A percentile compares a stretch with the other conserved stretches of the same genome.
phyloP scores from a whole-genome alignment of 2,329 filamentous ascomycete genomes.

The Endoconidiophora laricicola region DNA sequence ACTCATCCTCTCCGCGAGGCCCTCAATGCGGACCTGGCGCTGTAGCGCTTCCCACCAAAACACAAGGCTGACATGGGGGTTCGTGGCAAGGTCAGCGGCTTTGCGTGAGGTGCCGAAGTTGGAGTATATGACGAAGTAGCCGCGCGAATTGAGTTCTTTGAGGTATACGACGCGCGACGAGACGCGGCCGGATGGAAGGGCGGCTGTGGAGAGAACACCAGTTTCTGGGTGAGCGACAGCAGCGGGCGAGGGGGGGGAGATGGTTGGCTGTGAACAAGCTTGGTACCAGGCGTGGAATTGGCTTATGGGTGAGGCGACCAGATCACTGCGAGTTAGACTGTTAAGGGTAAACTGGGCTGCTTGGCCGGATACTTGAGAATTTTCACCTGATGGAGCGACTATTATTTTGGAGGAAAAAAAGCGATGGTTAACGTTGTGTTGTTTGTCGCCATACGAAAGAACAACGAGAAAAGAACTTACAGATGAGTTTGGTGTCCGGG shows the following conservation, averaged over 20 bases:
- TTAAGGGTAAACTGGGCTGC: conserved; percentile 60
- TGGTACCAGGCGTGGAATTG: conserved; percentile 90
- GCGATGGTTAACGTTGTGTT: not conserved
- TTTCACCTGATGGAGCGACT: conserved; percentile 45
- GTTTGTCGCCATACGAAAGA: not conserved
- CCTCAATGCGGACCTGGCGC: conserved; percentile 83
- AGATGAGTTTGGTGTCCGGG: conserved; percentile 12
- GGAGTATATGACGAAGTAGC: conserved; percentile 69
- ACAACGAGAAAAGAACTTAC: conserved; percentile 2
- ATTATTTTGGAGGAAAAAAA: not conserved
- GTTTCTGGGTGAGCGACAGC: conserved; percentile 66
- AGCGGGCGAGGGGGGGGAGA: conserved; percentile 34
- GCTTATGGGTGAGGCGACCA: conserved; percentile 47
- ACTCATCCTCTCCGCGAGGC: conserved; percentile 47
- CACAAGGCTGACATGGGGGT: conserved; percentile 64
- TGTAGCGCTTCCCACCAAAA: conserved; percentile 85
- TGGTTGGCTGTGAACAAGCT: conserved; percentile 46
- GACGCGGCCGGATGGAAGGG: conserved; percentile 68
- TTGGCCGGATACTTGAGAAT: conserved; percentile 36
- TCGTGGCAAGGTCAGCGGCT: conserved; percentile 50
- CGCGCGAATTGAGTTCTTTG: conserved; percentile 67
- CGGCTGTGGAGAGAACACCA: conserved; percentile 70
- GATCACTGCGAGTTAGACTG: conserved; percentile 42
- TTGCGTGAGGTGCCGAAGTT: conserved; percentile 72
- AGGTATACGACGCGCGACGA: conserved; percentile 80